These are phyloP conservation scores for Penicillium sp. DNA, from an alignment of 2,329 filamentous ascomycete species.

Conservation along the genomic window DNA sequence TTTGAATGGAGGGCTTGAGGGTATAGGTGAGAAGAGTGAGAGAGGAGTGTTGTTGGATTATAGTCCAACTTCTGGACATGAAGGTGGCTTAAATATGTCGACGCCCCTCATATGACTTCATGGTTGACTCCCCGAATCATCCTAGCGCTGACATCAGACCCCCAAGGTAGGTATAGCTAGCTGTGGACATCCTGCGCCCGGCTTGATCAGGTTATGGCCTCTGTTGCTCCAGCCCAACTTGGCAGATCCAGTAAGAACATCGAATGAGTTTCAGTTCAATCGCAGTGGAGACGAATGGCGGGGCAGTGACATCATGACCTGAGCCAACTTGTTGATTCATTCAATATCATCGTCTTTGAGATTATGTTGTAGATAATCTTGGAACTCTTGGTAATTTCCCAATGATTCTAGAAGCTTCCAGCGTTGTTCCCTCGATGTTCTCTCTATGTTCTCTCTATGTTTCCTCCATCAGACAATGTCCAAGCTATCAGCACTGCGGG, in stretches of 20 bases:
- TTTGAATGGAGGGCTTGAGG: background rate
- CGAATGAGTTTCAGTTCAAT: background rate
- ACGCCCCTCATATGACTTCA: constrained; percentile 15
- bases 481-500: background rate
- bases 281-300: constrained; percentile 3
- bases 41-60: background rate
- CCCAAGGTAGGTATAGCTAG: background rate
- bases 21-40: background rate
- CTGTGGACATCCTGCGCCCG: background rate
- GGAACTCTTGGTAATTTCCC: no score
- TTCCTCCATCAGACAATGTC: background rate
- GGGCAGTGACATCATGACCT: constrained; percentile 22
- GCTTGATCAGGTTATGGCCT: constrained; percentile 3
- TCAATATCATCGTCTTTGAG: background rate
- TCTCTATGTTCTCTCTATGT: background rate
- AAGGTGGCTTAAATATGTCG: background rate
- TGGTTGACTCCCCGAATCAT: background rate
- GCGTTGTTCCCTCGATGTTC: background rate
- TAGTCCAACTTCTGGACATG: background rate
- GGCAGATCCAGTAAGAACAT: background rate
- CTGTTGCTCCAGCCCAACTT: background rate
- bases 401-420: background rate
- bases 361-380: background rate
- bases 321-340: background rate
- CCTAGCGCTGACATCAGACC: background rate